phyloP scores from a whole-genome alignment of 2,329 filamentous ascomycete species.

The Neonectria sp. region DNA sequence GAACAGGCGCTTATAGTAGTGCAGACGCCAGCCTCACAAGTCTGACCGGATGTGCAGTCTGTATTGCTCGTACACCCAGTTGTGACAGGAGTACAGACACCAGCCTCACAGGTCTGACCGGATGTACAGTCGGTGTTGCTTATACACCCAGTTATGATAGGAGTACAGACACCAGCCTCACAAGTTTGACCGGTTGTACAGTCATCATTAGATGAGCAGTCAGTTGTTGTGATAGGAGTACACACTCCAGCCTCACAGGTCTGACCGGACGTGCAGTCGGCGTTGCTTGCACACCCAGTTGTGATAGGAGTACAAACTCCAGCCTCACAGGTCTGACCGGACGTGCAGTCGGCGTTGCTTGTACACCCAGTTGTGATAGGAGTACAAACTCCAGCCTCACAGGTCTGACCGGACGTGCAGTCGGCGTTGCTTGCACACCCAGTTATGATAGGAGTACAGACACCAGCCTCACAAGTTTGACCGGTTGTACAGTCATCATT shows the following conservation, averaged over 20 bases:
- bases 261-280: conserved; percentile 1
- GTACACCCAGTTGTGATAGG: too few relatives aligned
- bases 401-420: background rate
- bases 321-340: too few relatives aligned
- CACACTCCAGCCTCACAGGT: background rate
- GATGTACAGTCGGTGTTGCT: background rate
- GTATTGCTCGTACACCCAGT: background rate
- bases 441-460: background rate
- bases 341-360: too few relatives aligned
- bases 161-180: conserved; percentile 7
- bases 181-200: conserved; percentile 9
- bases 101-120: conserved; percentile 2
- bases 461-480: conserved; percentile 9
- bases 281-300: background rate
- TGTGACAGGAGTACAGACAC: background rate
- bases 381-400: too few relatives aligned
- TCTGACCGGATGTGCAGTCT: background rate
- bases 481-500: background rate
- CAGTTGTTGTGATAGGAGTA: background rate
- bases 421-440: background rate
- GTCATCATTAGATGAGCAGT: background rate
- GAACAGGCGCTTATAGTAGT: background rate
- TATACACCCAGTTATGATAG: background rate
- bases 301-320: background rate
- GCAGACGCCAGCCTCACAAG: conserved; percentile 6